These are phyloP conservation scores for Emericellopsis terricola DNA, from an alignment of 495 filamentous ascomycete species.

Conservation along the genomic window DNA sequence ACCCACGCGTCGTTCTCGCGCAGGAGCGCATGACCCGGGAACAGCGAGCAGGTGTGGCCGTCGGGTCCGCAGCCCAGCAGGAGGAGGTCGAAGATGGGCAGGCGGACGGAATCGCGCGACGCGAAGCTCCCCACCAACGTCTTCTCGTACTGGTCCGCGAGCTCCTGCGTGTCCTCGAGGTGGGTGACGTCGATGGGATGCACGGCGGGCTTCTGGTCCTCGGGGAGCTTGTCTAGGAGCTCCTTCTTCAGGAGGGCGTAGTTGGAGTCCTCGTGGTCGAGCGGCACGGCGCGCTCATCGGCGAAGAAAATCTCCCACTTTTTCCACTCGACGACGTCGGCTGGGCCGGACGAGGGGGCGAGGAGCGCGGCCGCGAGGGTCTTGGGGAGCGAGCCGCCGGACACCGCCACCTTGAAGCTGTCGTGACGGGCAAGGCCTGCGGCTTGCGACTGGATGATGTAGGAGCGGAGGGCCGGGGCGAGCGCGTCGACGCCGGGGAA, in stretches of 20 bases:
- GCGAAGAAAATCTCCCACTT: constrained; percentile 98
- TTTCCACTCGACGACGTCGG: constrained; percentile 52
- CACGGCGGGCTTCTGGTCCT: constrained; percentile 45
- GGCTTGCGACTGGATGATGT: constrained; percentile 64
- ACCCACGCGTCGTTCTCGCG: constrained; percentile 88
- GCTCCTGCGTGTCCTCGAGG: constrained; percentile 71
- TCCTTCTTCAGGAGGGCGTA: constrained; percentile 75
- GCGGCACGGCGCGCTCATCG: constrained; percentile 86
- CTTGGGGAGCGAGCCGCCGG: constrained; percentile 81
- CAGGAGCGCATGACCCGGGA: constrained; percentile 75
- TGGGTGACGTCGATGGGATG: constrained; percentile 56
- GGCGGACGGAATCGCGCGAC: constrained; percentile 67
- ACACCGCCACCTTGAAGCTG: constrained; percentile 80
- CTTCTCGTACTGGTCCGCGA: constrained; percentile 89
- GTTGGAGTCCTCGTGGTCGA: constrained; percentile 86
- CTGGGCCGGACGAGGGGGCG: constrained; percentile 33
- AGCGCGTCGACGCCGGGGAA: constrained; percentile 51
- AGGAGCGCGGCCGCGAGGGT: constrained; percentile 70
- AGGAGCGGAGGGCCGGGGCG: constrained; percentile 55
- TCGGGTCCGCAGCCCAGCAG: constrained; percentile 88
- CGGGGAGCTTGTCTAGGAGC: constrained; percentile 71
- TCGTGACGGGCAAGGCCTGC: constrained; percentile 60
- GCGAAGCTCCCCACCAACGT: constrained; percentile 68
- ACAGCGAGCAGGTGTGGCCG: constrained; percentile 91
- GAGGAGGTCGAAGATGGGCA: constrained; percentile 87